phyloP scores from a whole-genome alignment of 73 alveolate genomes.

The Paramecium caudatum region DNA sequence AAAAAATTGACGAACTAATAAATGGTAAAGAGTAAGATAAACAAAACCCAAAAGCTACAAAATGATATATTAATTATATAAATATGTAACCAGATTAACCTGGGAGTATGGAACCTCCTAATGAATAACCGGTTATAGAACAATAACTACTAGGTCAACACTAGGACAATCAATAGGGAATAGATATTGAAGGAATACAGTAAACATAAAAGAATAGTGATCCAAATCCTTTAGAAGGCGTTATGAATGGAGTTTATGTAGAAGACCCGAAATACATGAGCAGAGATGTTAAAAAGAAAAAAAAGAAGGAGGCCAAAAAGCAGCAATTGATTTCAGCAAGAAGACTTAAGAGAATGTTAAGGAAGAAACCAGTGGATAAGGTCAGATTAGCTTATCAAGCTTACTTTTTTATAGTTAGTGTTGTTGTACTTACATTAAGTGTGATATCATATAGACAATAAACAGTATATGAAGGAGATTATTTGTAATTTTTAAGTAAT shows the following conservation, averaged over 20 bases:
- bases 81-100: background rate
- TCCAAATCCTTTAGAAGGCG: background rate
- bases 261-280: conserved; percentile 7
- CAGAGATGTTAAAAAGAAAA: background rate
- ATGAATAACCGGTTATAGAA: background rate
- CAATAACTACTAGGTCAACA: background rate
- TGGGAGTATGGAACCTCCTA: background rate
- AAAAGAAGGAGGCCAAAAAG: conserved; percentile 16
- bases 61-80: too few species aligned
- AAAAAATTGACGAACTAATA: too few species aligned
- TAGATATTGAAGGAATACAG: background rate
- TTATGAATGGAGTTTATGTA: background rate
- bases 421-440: conserved; percentile 22
- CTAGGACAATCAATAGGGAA: background rate
- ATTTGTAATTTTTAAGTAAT: background rate
- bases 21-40: too few species aligned
- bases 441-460: conserved; percentile 12
- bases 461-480: conserved; percentile 16
- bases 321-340: conserved; percentile 17
- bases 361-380: conserved; percentile 14
- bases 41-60: too few species aligned
- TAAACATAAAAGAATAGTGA: conserved; percentile 9
- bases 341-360: conserved; percentile 10
- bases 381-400: conserved; percentile 29
- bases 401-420: conserved; percentile 28